Conservation (phyloP, 1,284 basidiomycete genomes). For the Austroboletus niveus region DNA sequence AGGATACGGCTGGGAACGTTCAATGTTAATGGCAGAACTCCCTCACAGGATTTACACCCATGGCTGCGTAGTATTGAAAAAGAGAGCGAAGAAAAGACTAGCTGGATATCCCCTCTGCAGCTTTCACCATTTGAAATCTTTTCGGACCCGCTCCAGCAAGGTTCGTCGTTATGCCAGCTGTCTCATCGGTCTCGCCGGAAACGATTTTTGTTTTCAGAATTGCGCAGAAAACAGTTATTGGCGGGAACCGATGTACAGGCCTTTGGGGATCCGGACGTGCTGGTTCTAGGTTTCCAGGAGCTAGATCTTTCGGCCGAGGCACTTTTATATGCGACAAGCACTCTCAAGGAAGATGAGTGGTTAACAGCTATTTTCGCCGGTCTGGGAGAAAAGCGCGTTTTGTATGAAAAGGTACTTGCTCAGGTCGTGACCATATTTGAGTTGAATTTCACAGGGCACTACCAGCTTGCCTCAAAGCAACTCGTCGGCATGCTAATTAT, state of each 20-base stretch:
- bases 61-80: slow-evolving; percentile 41
- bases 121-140: slow-evolving; percentile 35
- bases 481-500: slow-evolving; percentile 76
- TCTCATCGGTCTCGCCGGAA: background rate
- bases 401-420: slow-evolving; percentile 60
- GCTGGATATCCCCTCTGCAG: slow-evolving; percentile 38
- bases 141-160: slow-evolving; percentile 9
- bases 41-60: slow-evolving; percentile 61
- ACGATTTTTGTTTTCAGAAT: slow-evolving; percentile 6
- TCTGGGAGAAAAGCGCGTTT: slow-evolving; percentile 61
- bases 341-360: slow-evolving; percentile 68
- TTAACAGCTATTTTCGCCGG: slow-evolving; percentile 58
- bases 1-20: slow-evolving; percentile 73
- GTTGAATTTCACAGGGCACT: background rate
- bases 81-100: background rate
- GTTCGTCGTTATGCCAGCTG: slow-evolving; percentile 11
- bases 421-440: background rate
- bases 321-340: slow-evolving; percentile 61
- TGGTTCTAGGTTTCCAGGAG: slow-evolving; percentile 75
- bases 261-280: slow-evolving; percentile 54
- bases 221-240: slow-evolving; percentile 10
- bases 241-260: slow-evolving; percentile 18
- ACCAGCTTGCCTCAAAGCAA: slow-evolving; percentile 67
- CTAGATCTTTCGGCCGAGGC: slow-evolving; percentile 74
- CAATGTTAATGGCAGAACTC: slow-evolving; percentile 74